Evolutionary conservation across 2,329 filamentous ascomycete genomes (phyloP), one percentile per base, ranked within the genome.

Genomic region (Celoporthe dispersa): DNA sequence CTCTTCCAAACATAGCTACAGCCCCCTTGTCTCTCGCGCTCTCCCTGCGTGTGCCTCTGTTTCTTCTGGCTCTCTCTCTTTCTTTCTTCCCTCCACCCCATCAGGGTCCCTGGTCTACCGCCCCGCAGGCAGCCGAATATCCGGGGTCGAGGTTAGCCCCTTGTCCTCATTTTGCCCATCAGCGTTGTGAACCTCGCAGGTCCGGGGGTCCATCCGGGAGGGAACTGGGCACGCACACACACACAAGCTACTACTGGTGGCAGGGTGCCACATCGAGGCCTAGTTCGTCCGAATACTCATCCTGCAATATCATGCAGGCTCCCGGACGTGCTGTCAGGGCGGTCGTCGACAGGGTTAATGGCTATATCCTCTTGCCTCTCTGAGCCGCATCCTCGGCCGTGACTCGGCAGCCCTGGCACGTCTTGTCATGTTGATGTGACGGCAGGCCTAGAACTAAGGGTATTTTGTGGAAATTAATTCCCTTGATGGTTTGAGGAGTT

Each of bases 321-420:
- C n/a, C 31, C 44, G 37, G 19, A 16, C 25, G 37, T 35, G 22
- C 8, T 22, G n/a, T n/a, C 9, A 44, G 28, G 22, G 9, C 60
- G 19, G 61, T 48, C 31, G 14, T 60, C 44, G 19, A 48, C 64
- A 51, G 37, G 64, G 64, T 65, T 61, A 39, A 31, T 22, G 60
- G 37, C 1, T 33, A 62, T 55, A 53, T 9, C 37, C 35, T 65
- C 65, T 59, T 62, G 60, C 31, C 44, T 44, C 11, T 41, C 28
- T 62, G 31, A 70, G 64, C 61, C 41, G 51, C 65, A 25, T 35
- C 61, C 31, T 68, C 68, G 64, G 64, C 64, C 68, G 51, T 71
- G 70, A 67, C 68, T 67, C 53, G 68, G 53, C 33, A 60, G 39
- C 48, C 53, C 63, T 60, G 51, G 11, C 11, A 37, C 19, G 2